Conservation (phyloP, 495 filamentous ascomycete genomes). For the Podospora appendiculata region DNA sequence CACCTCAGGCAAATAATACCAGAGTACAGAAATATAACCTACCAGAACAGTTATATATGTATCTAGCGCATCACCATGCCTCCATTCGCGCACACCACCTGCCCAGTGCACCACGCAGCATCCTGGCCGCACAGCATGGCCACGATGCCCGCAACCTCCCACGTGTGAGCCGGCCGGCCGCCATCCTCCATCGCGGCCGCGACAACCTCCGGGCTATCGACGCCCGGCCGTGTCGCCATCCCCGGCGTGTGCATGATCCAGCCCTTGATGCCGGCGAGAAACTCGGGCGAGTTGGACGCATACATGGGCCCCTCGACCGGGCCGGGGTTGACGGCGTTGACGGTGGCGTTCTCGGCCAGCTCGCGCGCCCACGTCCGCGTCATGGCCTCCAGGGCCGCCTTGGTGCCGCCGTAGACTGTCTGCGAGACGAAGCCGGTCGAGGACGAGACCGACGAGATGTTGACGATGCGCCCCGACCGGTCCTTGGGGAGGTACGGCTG, state of each 20-base stretch:
- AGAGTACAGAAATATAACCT: too few relatives aligned
- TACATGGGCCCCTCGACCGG: constrained; percentile 76
- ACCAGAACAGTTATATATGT: too few relatives aligned
- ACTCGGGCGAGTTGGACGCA: constrained; percentile 29
- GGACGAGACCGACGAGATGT: constrained; percentile 64
- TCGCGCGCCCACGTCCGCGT: constrained; percentile 83
- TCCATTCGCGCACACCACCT: constrained; percentile 81
- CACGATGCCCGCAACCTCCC: constrained; percentile 78
- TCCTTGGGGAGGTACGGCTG: constrained; percentile 63
- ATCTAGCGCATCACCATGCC: constrained; percentile 52
- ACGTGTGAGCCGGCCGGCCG: constrained; percentile 62
- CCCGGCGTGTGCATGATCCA: constrained; percentile 66
- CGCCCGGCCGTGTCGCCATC: constrained; percentile 40
- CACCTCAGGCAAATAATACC: too few relatives aligned
- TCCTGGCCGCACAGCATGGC: constrained; percentile 76
- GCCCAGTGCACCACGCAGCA: constrained; percentile 72
- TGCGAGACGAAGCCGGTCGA: constrained; percentile 62
- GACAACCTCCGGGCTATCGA: constrained; percentile 56
- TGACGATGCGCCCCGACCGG: constrained; percentile 71
- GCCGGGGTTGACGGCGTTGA: constrained; percentile 85
- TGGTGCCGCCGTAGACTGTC: constrained; percentile 79
- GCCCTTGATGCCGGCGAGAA: constrained; percentile 32
- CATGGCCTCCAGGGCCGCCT: constrained; percentile 88
- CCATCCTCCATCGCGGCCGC: constrained; percentile 49
- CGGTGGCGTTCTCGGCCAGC: constrained; percentile 66